Conservation (phyloP, 2,329 filamentous ascomycete genomes). For the Fusarium cicatricum region DNA sequence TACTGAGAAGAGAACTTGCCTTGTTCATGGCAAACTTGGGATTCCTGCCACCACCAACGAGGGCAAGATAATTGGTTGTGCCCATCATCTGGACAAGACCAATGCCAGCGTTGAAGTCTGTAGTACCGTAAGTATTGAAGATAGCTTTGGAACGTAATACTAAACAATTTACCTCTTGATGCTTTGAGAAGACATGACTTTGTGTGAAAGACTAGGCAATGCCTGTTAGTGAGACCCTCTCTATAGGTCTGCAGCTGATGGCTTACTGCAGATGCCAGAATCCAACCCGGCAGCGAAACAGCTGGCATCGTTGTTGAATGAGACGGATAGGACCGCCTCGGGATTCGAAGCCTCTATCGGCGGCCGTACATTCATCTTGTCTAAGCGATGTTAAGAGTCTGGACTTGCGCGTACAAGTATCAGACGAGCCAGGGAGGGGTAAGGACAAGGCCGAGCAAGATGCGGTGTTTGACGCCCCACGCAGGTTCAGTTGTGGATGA, state of each 20-base stretch:
- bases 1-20: slow-evolving; percentile 51
- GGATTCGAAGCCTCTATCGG: slow-evolving; percentile 80
- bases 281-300: slow-evolving; percentile 90
- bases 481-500: background rate
- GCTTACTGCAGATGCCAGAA: slow-evolving; percentile 82
- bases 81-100: slow-evolving; percentile 87
- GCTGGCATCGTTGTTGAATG: slow-evolving; percentile 85
- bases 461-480: slow-evolving; percentile 4
- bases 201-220: slow-evolving; percentile 71
- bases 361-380: slow-evolving; percentile 84
- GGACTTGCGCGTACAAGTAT: slow-evolving; percentile 3
- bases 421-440: slow-evolving; percentile 25
- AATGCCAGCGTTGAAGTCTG: slow-evolving; percentile 83
- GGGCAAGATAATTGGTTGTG: slow-evolving; percentile 83
- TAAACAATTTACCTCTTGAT: slow-evolving; percentile 51
- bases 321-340: slow-evolving; percentile 79
- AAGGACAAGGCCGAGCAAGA: slow-evolving; percentile 3
- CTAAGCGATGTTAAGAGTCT: background rate
- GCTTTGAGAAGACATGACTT: slow-evolving; percentile 75
- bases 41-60: slow-evolving; percentile 86
- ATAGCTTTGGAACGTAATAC: background rate
- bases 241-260: slow-evolving; percentile 2
- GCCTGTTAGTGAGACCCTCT: slow-evolving; percentile 23
- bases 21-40: slow-evolving; percentile 91
- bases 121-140: slow-evolving; percentile 4